These are phyloP conservation scores for Hymenoscyphus scutula DNA, from an alignment of 2,329 filamentous ascomycete genomes.

Conservation along the genomic window DNA sequence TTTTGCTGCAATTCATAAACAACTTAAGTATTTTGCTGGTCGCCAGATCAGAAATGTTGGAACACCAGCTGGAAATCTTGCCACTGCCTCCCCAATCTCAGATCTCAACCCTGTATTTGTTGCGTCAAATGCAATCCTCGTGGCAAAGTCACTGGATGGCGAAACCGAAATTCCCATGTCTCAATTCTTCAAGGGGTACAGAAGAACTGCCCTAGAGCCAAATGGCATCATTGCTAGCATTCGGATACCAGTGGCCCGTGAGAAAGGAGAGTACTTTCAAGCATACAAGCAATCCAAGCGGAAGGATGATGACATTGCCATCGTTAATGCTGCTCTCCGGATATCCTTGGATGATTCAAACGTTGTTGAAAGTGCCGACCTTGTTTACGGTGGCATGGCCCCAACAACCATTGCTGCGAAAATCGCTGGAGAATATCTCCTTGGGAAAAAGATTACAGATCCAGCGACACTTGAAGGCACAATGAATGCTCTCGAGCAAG, in stretches of 20 bases:
- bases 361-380: constrained; percentile 68
- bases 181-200: constrained; percentile 89
- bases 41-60: constrained; percentile 97
- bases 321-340: constrained; percentile 84
- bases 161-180: constrained; percentile 88
- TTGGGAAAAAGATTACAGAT: constrained; percentile 77
- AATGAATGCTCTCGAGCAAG: constrained; percentile 84
- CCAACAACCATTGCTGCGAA: constrained; percentile 86
- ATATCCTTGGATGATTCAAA: constrained; percentile 69
- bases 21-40: constrained; percentile 91
- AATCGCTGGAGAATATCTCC: constrained; percentile 69
- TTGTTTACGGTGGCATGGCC: constrained; percentile 96
- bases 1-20: constrained; percentile 88
- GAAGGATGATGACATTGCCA: constrained; percentile 98
- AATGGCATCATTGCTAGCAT: constrained; percentile 85
- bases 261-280: constrained; percentile 78
- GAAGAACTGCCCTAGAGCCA: constrained; percentile 74
- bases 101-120: constrained; percentile 94
- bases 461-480: constrained; percentile 81
- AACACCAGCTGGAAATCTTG: constrained; percentile 90
- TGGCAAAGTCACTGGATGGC: constrained; percentile 72
- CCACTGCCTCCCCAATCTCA: constrained; percentile 92
- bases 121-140: constrained; percentile 75
- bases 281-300: constrained; percentile 96
- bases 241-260: constrained; percentile 73